These are phyloP conservation scores for Zymoseptoria passerinii DNA, from an alignment of 2,329 filamentous ascomycete genomes.

Conservation along the genomic window DNA sequence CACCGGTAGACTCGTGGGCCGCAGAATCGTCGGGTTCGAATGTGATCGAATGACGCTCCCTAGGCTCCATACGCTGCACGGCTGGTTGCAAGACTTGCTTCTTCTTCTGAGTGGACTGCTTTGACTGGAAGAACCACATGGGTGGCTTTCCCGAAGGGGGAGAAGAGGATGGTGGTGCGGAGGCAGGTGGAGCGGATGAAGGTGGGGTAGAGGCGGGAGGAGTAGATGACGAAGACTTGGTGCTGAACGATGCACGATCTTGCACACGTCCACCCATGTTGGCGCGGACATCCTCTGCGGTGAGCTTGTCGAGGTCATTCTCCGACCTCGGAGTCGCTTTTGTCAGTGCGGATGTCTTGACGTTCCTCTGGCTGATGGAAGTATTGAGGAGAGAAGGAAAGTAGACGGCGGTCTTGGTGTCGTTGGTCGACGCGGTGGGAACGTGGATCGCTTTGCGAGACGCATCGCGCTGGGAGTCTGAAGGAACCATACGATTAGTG, in stretches of 20 bases:
- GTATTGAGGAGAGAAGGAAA: constrained; percentile 22
- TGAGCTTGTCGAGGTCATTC: constrained; percentile 36
- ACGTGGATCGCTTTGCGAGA: constrained; percentile 12
- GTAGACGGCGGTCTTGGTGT: constrained; percentile 13
- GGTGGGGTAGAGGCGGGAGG: background rate
- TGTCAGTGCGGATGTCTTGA: constrained; percentile 22
- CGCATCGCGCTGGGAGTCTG: constrained; percentile 5
- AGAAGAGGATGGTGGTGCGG: background rate
- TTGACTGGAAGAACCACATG: background rate
- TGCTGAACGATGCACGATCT: constrained; percentile 1
- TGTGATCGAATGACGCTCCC: constrained; percentile 2
- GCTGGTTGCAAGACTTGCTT: constrained; percentile 16
- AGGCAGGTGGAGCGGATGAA: background rate
- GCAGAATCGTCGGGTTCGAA: constrained; percentile 25
- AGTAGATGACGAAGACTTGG: background rate
- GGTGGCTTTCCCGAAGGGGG: background rate
- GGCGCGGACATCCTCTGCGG: constrained; percentile 35
- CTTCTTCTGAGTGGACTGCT: background rate
- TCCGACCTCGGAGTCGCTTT: constrained; percentile 24
- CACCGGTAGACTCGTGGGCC: constrained; percentile 26
- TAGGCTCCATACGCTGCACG: constrained; percentile 24
- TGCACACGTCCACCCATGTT: constrained; percentile 32
- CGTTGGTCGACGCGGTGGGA: constrained; percentile 10
- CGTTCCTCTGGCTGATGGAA: constrained; percentile 7
- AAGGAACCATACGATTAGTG: constrained; percentile 30